phyloP scores from a whole-genome alignment of 2,329 filamentous ascomycete species.

The Venturia carpophila region DNA sequence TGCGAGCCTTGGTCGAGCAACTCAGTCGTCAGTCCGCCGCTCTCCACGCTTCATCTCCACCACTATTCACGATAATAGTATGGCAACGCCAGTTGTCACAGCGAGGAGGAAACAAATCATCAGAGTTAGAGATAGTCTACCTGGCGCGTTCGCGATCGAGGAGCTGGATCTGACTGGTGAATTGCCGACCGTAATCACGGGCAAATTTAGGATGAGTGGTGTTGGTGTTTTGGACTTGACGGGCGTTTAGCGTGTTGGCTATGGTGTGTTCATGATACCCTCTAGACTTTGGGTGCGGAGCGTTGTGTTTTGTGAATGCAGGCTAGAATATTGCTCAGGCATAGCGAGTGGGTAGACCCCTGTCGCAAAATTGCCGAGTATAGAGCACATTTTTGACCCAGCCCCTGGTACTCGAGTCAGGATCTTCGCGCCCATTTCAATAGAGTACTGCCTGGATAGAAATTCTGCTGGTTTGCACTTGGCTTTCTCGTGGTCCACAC shows the following conservation, averaged over 20 bases:
- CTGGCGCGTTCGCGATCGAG: constrained; percentile 17
- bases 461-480: neutral
- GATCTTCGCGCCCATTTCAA: neutral
- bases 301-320: neutral
- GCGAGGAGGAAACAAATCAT: constrained; percentile 16
- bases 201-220: constrained; percentile 12
- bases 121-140: constrained; percentile 15
- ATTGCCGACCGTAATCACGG: neutral
- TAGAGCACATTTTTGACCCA: neutral
- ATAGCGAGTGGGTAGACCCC: neutral
- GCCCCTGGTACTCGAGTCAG: neutral
- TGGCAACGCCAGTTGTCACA: neutral
- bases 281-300: neutral
- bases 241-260: neutral
- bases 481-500: neutral
- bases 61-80: neutral
- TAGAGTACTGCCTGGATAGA: neutral
- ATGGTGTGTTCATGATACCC: neutral
- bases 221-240: constrained; percentile 17
- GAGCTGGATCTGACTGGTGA: constrained; percentile 12
- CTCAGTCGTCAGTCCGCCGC: constrained; percentile 10
- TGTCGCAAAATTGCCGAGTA: neutral
- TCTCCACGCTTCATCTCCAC: constrained; percentile 4
- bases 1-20: neutral
- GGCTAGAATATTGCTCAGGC: neutral